phyloP scores from a whole-genome alignment of 495 filamentous ascomycete genomes.

The Penicillium egyptiacum region DNA sequence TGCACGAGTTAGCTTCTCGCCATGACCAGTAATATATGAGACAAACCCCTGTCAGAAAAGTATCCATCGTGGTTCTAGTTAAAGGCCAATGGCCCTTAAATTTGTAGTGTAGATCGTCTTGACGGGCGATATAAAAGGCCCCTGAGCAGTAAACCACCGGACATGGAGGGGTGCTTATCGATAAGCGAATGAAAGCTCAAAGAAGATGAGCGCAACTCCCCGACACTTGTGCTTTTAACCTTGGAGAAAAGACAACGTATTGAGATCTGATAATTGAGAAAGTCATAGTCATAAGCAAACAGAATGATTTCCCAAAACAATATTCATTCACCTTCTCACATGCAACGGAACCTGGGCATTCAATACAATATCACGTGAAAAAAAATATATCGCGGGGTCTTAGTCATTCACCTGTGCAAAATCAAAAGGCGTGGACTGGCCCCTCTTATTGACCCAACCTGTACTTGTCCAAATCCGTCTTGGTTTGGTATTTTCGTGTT shows the following conservation, averaged over 20 bases:
- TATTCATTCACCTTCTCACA: neutral
- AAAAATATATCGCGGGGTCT: slow-evolving; percentile 29
- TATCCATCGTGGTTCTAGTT: slow-evolving; percentile 63
- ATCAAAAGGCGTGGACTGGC: slow-evolving; percentile 26
- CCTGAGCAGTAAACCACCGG: slow-evolving; percentile 21
- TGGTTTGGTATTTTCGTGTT: slow-evolving; percentile 29
- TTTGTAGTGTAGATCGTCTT: slow-evolving; percentile 7
- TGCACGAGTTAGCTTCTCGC: slow-evolving; percentile 6
- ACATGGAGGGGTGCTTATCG: slow-evolving; percentile 39
- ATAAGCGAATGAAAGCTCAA: slow-evolving; percentile 26
- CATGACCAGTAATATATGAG: neutral
- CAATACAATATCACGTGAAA: slow-evolving; percentile 23
- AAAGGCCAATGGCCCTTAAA: slow-evolving; percentile 4
- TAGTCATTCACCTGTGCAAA: slow-evolving; percentile 45
- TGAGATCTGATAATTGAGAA: neutral
- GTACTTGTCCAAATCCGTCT: slow-evolving; percentile 16
- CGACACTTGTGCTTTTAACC: neutral
- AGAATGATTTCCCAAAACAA: neutral
- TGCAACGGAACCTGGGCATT: neutral
- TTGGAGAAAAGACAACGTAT: neutral
- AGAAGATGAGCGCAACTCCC: slow-evolving; percentile 4
- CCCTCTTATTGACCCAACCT: slow-evolving; percentile 20
- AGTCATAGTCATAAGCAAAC: neutral
- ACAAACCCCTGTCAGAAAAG: slow-evolving; percentile 66
- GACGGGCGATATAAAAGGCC: slow-evolving; percentile 10